Base-by-base conservation (phyloP, 2,329 filamentous ascomycete species). In the Colletotrichum sp. region DNA sequence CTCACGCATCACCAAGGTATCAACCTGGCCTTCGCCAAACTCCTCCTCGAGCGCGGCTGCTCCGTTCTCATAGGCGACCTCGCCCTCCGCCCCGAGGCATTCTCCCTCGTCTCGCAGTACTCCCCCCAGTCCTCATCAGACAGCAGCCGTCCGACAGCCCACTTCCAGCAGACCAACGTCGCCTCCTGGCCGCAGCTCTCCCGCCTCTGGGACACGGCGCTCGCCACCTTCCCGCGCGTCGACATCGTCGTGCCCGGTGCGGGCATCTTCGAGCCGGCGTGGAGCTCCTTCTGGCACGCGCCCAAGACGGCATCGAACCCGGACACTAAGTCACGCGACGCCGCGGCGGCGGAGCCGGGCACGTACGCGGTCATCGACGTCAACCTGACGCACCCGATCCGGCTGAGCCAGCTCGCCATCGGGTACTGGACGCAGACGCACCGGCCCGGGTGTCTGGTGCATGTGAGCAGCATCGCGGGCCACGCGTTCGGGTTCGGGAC, bases 51-150 rank as follows among this genome's bases (percentile, higher is more conserved):
- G 4, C 80, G 81, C 21, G 83, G 83, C 70, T 86, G 82, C 77
- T 85, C 84, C 12, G 84, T 86, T 57, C 72, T 86, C 28, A 80
- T 86, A 48, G 85, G 80, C 57, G 85, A 86, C 76, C 78, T 86
- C 55, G 75, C 77, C 39, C 81, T 86, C 24, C 81, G 81, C 9
- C 80, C 83, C 16, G 83, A 85, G 72, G 83, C 85, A n/a, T 79
- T 83, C 59, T 71, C 78, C 14, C 78, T 86, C 13, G 71, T 85
- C n/a, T 71, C 76, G 7, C 71, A 82, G 39, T 83, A 84, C 65
- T 81, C 83, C 4, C 79, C 82, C 74, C 77, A 78, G 2, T 73
- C 61, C 16, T 28, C 70, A 12, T 21, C 43, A 48, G n/a, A 21
- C 55, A 59, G 57, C 28, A 74, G 77, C 24, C 79, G 76, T 36